Conservation (phyloP, 1,284 basidiomycete genomes). For the Cutaneotrichosporon sp. region DNA sequence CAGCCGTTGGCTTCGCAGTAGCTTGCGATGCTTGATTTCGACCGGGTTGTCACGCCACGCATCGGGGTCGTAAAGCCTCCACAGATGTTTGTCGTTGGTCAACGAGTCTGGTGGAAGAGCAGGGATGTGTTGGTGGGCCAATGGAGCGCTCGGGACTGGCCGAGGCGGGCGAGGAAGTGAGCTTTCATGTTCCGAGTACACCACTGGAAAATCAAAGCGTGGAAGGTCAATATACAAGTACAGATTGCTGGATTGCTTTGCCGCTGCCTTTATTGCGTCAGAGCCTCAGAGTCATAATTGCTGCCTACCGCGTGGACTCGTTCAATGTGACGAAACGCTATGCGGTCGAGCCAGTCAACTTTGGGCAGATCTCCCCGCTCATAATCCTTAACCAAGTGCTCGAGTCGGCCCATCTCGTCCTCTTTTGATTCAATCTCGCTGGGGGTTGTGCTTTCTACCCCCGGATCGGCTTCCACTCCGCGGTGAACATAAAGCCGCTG, state of each 20-base stretch:
- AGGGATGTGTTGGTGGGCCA: slow-evolving; percentile 24
- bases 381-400: slow-evolving; percentile 95
- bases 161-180: slow-evolving; percentile 37
- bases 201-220: slow-evolving; percentile 96
- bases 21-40: slow-evolving; percentile 90
- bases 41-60: slow-evolving; percentile 81
- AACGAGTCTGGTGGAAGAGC: slow-evolving; percentile 51
- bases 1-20: slow-evolving; percentile 89
- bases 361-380: slow-evolving; percentile 89
- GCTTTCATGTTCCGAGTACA: slow-evolving; percentile 73
- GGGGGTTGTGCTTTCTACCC: slow-evolving; percentile 72
- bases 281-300: not conserved
- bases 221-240: slow-evolving; percentile 94
- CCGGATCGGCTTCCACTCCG: slow-evolving; percentile 76
- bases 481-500: slow-evolving; percentile 83
- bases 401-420: slow-evolving; percentile 90
- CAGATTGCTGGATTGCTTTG: slow-evolving; percentile 78
- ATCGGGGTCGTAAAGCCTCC: slow-evolving; percentile 91
- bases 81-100: slow-evolving; percentile 63
- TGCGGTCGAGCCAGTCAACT: slow-evolving; percentile 90
- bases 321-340: slow-evolving; percentile 89
- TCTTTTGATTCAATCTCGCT: slow-evolving; percentile 62
- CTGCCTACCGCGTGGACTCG: slow-evolving; percentile 78
- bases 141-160: slow-evolving; percentile 36
- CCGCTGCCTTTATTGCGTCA: slow-evolving; percentile 59